Evolutionary conservation across 768 basidiomycete genomes (phyloP), one percentile per base, ranked within the genome.

Genomic region (Tubosaeta sp.): DNA sequence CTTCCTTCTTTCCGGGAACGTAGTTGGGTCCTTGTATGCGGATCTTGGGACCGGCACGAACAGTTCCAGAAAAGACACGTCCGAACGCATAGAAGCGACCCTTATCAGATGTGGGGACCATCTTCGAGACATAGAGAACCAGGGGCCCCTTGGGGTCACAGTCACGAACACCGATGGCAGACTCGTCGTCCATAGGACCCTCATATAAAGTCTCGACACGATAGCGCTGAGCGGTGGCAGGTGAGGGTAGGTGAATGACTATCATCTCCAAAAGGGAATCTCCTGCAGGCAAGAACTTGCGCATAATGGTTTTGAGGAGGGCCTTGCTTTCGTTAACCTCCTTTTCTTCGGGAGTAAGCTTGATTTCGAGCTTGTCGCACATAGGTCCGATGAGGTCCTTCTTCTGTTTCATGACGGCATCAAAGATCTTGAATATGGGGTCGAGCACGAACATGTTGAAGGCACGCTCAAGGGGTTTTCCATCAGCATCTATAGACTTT

Each of bases 21-120:
- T 95, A 99, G 83, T 98, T 99, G 61, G 97, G 97, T 19, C 97
- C 97, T 75, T 99, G 97, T 65, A 99, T 98, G 66, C 97, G 93
- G 75, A 98, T 84, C 78, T 99, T 99, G 67, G 97, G 97, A 51
- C 97, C 97, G 52, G 97, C 84, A 61, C 83, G 86, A 67, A 98
- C 94, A 56, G 94, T 98, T 67, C 97, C 97, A 58, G 97, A 91
- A 83, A 99, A 99, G 77, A 99, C 87, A 82, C 97, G 97, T 74
- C 97, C 97, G 73, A 99, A 99, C 56, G 97, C 97, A 74, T 98
- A 98, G 89, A 98, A 99, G 55, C 97, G 94, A 66, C 97, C 97
- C 77, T 98, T 98, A 74, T 99, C 97, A 62, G 97, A 97, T 38
- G 97, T 97, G 57, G 97, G 97, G 65, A 98, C 97, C 97, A 99